These are phyloP conservation scores for Calocybe indica DNA, from an alignment of 768 basidiomycete genomes.

Conservation along the genomic window DNA sequence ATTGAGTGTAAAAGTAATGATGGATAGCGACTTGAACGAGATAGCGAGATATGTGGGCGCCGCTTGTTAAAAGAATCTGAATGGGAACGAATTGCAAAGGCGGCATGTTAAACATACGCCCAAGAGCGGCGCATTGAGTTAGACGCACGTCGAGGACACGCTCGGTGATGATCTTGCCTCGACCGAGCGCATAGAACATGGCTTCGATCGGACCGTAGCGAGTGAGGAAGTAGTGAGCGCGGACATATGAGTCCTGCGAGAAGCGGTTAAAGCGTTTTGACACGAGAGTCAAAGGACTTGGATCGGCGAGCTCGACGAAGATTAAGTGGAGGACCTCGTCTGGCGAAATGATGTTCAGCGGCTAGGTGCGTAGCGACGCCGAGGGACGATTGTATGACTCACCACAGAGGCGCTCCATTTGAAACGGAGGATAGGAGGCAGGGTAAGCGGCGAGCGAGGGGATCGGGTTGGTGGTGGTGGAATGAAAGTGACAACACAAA, in stretches of 20 bases:
- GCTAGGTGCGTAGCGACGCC: background rate
- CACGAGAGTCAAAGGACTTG: conserved; percentile 48
- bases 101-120: conserved; percentile 10
- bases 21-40: conserved; percentile 73
- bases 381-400: conserved; percentile 14
- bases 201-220: conserved; percentile 69
- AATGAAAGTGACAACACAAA: conserved; percentile 16
- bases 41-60: conserved; percentile 76
- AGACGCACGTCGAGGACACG: conserved; percentile 65
- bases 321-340: conserved; percentile 70
- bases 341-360: conserved; percentile 14
- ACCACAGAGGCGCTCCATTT: conserved; percentile 69
- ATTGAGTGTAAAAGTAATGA: conserved; percentile 68
- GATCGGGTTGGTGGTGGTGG: conserved; percentile 16
- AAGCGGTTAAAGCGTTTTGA: conserved; percentile 57
- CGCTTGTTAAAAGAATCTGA: conserved; percentile 69
- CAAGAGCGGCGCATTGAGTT: conserved; percentile 11
- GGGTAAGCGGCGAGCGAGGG: conserved; percentile 6
- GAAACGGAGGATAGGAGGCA: background rate
- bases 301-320: conserved; percentile 67
- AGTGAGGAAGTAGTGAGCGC: conserved; percentile 71
- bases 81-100: conserved; percentile 7
- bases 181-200: conserved; percentile 68
- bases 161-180: conserved; percentile 59
- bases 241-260: conserved; percentile 68